Evolutionary conservation across 371 early-diverging fungal genomes (phyloP).

Genomic region (Sporodiniella umbellata): DNA sequence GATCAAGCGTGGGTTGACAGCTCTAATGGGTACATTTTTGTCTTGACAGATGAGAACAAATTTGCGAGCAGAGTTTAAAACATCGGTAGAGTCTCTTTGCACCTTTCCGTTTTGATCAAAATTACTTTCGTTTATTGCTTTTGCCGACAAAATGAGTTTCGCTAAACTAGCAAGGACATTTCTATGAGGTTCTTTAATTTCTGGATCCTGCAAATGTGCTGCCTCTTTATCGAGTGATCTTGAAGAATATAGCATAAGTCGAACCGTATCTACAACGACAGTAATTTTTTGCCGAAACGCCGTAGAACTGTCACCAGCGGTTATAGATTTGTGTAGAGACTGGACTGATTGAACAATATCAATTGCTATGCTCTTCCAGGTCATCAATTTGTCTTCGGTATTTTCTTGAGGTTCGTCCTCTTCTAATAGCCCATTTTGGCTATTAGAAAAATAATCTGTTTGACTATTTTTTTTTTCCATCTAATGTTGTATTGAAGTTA

Average conservation of each 20-base stretch:
- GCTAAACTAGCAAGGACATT: conserved; percentile 76
- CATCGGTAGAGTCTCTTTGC: conserved; percentile 52
- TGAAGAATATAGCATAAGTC: conserved; percentile 80
- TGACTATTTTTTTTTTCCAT: background rate
- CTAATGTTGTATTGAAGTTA: background rate
- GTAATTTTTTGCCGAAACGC: conserved; percentile 15
- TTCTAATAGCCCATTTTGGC: background rate
- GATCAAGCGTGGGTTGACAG: conserved; percentile 32
- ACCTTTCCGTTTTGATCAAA: conserved; percentile 20
- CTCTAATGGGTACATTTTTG: conserved; percentile 30
- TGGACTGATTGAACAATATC: conserved; percentile 64
- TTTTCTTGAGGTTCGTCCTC: conserved; percentile 5
- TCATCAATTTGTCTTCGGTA: conserved; percentile 10
- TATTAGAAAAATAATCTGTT: background rate
- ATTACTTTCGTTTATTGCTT: conserved; percentile 13
- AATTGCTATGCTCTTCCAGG: conserved; percentile 40
- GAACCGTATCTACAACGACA: conserved; percentile 76
- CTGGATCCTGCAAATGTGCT: conserved; percentile 60
- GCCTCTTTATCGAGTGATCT: conserved; percentile 70
- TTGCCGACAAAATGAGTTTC: conserved; percentile 73
- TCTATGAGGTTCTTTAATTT: conserved; percentile 63
- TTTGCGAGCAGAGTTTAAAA: conserved; percentile 71
- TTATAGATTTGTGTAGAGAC: conserved; percentile 58
- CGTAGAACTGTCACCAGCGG: conserved; percentile 27
- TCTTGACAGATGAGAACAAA: conserved; percentile 53